Percentiles rank a stretch among this genome's conserved stretches.
phyloP scores from a whole-genome alignment of 1,284 basidiomycete species.

The Exobasidium rhododendri region DNA sequence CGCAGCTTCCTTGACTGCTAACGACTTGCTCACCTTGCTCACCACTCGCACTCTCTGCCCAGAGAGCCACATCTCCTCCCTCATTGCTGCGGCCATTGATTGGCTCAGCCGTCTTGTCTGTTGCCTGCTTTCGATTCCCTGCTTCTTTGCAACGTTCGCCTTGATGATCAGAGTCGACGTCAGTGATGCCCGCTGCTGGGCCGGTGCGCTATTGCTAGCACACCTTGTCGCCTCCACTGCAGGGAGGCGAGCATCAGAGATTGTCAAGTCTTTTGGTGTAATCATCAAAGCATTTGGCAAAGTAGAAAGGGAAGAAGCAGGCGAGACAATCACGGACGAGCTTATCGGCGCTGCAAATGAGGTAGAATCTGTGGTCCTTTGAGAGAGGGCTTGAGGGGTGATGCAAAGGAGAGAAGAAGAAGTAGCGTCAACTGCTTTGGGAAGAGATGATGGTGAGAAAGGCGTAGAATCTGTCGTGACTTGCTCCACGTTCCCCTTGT shows the following conservation, averaged over 20 bases:
- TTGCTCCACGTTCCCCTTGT: background rate
- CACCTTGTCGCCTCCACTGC: slow-evolving; percentile 48
- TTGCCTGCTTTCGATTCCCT: background rate
- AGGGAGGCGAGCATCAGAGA: slow-evolving; percentile 47
- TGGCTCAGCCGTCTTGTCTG: background rate
- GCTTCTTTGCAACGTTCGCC: background rate
- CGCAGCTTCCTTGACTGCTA: background rate
- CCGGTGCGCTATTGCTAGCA: slow-evolving; percentile 32
- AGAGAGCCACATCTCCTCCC: background rate
- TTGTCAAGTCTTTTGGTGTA: background rate
- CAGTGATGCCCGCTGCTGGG: slow-evolving; percentile 43
- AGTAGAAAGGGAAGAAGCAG: slow-evolving; percentile 22
- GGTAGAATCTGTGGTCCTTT: slow-evolving; percentile 21
- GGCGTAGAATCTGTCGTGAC: slow-evolving; percentile 1
- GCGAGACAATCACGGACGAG: slow-evolving; percentile 17
- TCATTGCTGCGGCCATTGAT: background rate
- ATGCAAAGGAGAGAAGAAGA: slow-evolving; percentile 20
- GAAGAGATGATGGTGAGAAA: slow-evolving; percentile 13
- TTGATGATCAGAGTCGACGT: background rate
- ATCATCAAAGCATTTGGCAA: slow-evolving; percentile 19
- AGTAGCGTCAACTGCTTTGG: slow-evolving; percentile 18
- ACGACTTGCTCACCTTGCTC: background rate
- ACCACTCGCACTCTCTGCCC: background rate
- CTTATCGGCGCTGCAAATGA: slow-evolving; percentile 13
- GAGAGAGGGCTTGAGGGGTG: slow-evolving; percentile 21